phyloP scores from a whole-genome alignment of 2,329 filamentous ascomycete genomes.

The Monosporascus sp. region DNA sequence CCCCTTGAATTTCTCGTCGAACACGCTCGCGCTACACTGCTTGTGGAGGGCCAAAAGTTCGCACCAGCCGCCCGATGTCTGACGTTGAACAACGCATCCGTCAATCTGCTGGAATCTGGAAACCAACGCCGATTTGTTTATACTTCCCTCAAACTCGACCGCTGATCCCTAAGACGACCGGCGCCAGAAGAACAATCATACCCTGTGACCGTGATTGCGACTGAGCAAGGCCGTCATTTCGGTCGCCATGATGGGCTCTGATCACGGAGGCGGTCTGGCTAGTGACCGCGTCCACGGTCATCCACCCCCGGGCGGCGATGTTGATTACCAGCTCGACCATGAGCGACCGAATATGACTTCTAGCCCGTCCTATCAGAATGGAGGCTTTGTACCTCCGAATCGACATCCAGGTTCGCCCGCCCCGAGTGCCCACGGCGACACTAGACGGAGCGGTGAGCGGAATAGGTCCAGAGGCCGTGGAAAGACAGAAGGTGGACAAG shows the following conservation, averaged over 20 bases:
- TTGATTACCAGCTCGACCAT: slow-evolving; percentile 25
- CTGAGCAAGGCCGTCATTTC: slow-evolving; percentile 17
- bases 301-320: slow-evolving; percentile 20
- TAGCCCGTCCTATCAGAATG: slow-evolving; percentile 26
- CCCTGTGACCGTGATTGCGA: background rate
- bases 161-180: background rate
- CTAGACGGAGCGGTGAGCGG: slow-evolving; percentile 50
- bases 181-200: background rate
- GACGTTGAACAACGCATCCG: slow-evolving; percentile 22
- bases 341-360: slow-evolving; percentile 28
- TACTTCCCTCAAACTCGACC: slow-evolving; percentile 9
- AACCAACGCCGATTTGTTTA: slow-evolving; percentile 11
- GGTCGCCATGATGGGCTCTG: slow-evolving; percentile 27
- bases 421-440: slow-evolving; percentile 35
- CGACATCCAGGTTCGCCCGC: slow-evolving; percentile 32
- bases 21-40: slow-evolving; percentile 14
- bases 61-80: slow-evolving; percentile 23
- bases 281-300: slow-evolving; percentile 27
- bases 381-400: slow-evolving; percentile 22
- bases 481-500: slow-evolving; percentile 52
- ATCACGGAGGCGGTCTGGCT: slow-evolving; percentile 29
- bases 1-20: slow-evolving; percentile 8
- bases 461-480: slow-evolving; percentile 51
- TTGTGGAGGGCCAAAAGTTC: slow-evolving; percentile 11
- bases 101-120: slow-evolving; percentile 11